phyloP scores from a whole-genome alignment of 179 eudicot species.

The Spinacia oleracea region DNA sequence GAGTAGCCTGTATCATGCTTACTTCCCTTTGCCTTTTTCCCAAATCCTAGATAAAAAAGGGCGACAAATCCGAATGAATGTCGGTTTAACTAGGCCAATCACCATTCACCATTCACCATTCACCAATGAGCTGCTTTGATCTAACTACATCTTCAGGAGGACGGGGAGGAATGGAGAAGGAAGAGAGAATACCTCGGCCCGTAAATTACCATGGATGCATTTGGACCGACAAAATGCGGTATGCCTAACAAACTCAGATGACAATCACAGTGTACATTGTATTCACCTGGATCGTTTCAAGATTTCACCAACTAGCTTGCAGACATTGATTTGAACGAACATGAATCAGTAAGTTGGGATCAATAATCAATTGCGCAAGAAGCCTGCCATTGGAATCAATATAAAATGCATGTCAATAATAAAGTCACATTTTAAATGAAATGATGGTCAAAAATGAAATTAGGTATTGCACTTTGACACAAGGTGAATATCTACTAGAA shows the following conservation, averaged over 20 bases:
- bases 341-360: not conserved
- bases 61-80: slow-evolving; percentile 21
- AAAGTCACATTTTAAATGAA: not conserved
- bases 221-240: not conserved
- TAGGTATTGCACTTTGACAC: not conserved
- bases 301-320: not conserved
- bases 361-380: slow-evolving; percentile 3
- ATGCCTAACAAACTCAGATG: not conserved
- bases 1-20: slow-evolving; percentile 22
- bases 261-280: not conserved
- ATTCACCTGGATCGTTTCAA: not conserved
- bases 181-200: not conserved
- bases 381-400: not conserved
- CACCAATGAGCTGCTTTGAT: slow-evolving; percentile 15
- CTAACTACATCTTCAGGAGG: not conserved
- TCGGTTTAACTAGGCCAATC: slow-evolving; percentile 19
- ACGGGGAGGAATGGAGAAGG: not conserved
- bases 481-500: not conserved
- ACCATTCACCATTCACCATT: too few species aligned
- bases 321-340: not conserved
- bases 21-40: slow-evolving; percentile 13
- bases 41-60: slow-evolving; percentile 16
- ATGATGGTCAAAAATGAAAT: not conserved
- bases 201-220: not conserved
- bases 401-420: not conserved